These are phyloP conservation scores for Monosporozyma unispora DNA, from an alignment of 805 yeast species.

Conservation along the genomic window DNA sequence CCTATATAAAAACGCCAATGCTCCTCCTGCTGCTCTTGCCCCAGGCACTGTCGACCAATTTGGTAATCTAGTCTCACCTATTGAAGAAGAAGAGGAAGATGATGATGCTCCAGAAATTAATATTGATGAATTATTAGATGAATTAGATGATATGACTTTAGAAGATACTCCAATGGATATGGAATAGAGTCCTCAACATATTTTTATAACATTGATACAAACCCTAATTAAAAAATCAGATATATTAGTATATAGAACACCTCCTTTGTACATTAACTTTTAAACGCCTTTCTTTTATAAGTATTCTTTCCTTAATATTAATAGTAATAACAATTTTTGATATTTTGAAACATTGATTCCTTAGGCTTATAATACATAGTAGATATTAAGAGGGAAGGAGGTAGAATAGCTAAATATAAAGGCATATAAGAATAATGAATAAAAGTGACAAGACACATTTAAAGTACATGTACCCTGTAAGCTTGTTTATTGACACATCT, in stretches of 20 bases:
- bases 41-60: conserved; percentile 5
- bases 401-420: neutral
- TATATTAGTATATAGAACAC: neutral
- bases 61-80: conserved; percentile 15
- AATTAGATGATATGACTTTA: conserved; percentile 85
- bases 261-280: neutral
- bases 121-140: conserved; percentile 88
- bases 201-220: neutral
- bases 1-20: conserved; percentile 57
- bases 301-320: neutral
- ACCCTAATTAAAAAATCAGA: neutral
- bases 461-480: conserved; percentile 37
- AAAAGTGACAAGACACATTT: conserved; percentile 4
- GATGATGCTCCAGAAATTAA: conserved; percentile 84
- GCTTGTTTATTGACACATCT: conserved; percentile 75
- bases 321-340: neutral
- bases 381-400: too few species aligned
- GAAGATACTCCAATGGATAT: conserved; percentile 37
- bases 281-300: neutral
- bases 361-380: too few species aligned
- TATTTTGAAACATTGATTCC: neutral
- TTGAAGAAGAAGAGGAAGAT: conserved; percentile 51
- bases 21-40: conserved; percentile 1
- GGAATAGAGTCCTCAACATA: neutral
- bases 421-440: neutral